Base-by-base conservation (phyloP, 306 rosid genomes). In the Comarum palustre region DNA sequence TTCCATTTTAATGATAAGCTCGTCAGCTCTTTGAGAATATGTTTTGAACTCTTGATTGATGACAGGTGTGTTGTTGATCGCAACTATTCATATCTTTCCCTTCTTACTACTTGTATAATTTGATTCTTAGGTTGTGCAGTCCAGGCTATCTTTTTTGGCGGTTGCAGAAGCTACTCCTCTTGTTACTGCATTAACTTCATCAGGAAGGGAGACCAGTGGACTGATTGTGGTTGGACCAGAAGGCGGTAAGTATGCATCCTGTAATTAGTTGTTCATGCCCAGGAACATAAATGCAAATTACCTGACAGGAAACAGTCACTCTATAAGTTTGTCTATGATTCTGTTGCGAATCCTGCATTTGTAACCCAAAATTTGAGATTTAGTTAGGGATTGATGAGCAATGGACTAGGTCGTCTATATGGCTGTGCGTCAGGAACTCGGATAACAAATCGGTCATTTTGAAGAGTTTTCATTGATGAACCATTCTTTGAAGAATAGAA, bases 191-290 rank as follows among this genome's bases (percentile, higher is more conserved):
- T 84, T 93, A 85, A 59, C 79, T 25, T 71, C 82, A 42, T 76
- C 82, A 66, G 77, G 74, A 69, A 74, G 60, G 43, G 86, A 87
- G 78, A 67, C 84, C 38, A 69, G 85, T 62, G 96, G 98, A 71
- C 73, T 91, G 83, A 73, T 93, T 74, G 79, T 93, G 69, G 63
- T 91, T 39, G 98, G 98, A 81, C 97, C 98, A 52, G 97, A 93
- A 80, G 98, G 98, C 27, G 98, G 97, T 93, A 69, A 78, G 87
- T 86, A 45, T 72, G 32, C 76, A 25, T 50, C 20, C 38, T 61
- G 17, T 25, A 17, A 31, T 57, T 54, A 24, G 69, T 31, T 71
- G 70, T 67, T 59, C 36, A 3, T 20, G 1, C 36, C 34, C 34
- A 13, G 34, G 22, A 42, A 19, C 34, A 50, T 69, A n/a, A 2